Percentiles rank a stretch among this genome's conserved stretches.
Evolutionary conservation across 495 filamentous ascomycete species (phyloP).

Genomic region (Penicillium cataractarum): DNA sequence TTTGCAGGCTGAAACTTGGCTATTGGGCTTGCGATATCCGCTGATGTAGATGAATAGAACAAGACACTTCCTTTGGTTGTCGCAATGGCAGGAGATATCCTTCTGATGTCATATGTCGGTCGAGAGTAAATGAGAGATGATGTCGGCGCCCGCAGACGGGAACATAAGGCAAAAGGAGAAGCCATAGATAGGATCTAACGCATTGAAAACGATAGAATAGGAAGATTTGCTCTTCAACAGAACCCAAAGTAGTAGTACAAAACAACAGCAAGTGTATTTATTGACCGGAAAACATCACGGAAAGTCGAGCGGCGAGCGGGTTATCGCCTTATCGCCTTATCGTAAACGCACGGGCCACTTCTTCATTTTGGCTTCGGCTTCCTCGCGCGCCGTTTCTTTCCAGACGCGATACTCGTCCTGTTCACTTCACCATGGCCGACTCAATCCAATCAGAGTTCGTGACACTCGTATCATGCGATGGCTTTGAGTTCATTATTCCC

Average conservation of each 20-base stretch:
- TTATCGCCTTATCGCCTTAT: constrained; percentile 17
- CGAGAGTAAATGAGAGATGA: background rate
- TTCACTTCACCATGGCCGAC: constrained; percentile 21
- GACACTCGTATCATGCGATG: constrained; percentile 84
- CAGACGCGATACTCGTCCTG: background rate
- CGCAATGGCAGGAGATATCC: background rate
- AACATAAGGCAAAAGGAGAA: background rate
- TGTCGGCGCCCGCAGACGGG: background rate
- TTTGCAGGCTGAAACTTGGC: constrained; percentile 18
- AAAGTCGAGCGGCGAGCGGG: background rate
- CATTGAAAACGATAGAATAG: background rate
- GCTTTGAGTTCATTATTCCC: constrained; percentile 84
- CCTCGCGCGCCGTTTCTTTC: background rate
- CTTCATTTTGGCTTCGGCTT: constrained; percentile 10
- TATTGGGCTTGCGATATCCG: background rate
- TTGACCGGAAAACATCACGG: background rate
- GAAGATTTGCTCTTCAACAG: background rate
- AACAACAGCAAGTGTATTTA: background rate
- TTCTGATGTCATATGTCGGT: constrained; percentile 8
- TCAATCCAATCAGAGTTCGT: constrained; percentile 58
- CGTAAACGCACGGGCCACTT: constrained; percentile 34
- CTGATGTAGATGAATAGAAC: constrained; percentile 18
- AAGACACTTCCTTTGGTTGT: background rate
- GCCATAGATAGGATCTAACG: background rate
- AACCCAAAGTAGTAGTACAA: background rate